Evolutionary conservation across 768 basidiomycete genomes (phyloP).

Genomic region (Leccinellum luteum): DNA sequence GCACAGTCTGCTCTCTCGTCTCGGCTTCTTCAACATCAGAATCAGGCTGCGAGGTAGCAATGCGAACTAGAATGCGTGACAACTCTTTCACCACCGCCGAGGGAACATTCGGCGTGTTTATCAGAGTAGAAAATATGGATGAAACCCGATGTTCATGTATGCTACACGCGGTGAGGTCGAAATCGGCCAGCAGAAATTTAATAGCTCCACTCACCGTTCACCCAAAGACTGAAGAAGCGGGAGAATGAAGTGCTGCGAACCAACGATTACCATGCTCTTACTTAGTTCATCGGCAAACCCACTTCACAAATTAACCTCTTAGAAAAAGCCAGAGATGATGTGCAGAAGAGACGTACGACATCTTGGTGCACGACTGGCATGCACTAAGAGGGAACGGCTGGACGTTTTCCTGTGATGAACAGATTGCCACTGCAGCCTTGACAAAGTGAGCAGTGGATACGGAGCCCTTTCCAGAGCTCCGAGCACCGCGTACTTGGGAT

Average conservation of each 20-base stretch:
- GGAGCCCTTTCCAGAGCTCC: constrained; percentile 20
- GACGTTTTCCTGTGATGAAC: constrained; percentile 57
- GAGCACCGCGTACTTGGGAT: constrained; percentile 38
- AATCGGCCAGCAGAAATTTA: not conserved
- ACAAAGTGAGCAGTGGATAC: constrained; percentile 59
- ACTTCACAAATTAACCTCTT: constrained; percentile 28
- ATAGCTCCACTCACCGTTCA: constrained; percentile 35
- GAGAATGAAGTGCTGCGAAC: constrained; percentile 53
- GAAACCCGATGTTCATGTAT: constrained; percentile 29
- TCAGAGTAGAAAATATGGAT: constrained; percentile 29
- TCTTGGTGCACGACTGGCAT: constrained; percentile 40
- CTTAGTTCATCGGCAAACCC: constrained; percentile 47
- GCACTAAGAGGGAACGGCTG: constrained; percentile 42
- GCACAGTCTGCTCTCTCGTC: constrained; percentile 3
- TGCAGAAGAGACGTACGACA: constrained; percentile 43
- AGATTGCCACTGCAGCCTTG: constrained; percentile 63
- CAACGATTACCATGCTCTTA: constrained; percentile 44
- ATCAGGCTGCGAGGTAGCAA: constrained; percentile 12
- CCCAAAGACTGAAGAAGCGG: constrained; percentile 48
- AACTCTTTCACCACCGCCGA: constrained; percentile 20
- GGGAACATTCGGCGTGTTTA: constrained; percentile 27
- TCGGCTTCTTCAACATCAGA: constrained; percentile 3
- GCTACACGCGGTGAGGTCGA: constrained; percentile 20
- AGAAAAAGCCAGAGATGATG: not conserved
- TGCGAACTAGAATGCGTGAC: constrained; percentile 20